Base-by-base conservation (phyloP, 1,284 basidiomycete genomes). In the Austroboletus olivaceoglutinosus region DNA sequence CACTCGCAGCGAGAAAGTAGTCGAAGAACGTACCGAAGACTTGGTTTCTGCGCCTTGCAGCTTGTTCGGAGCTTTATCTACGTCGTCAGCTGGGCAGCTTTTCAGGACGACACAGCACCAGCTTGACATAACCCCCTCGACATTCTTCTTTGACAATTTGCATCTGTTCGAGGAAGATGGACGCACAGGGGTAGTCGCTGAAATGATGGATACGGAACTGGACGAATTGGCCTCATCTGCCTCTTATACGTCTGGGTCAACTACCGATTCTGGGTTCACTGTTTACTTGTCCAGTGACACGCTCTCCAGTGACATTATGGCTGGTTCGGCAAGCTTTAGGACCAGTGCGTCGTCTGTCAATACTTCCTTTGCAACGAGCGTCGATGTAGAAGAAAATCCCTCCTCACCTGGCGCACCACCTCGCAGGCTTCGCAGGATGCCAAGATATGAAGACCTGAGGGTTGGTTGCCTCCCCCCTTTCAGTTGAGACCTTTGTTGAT, bases 281-380 rank as follows among this genome's bases (percentile, higher is more conserved):
- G 18, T 44, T 30, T 62, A 38, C 48, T 48, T 58, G 13, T 58
- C 61, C 29, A 38, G 31, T 9, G 48, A 47, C 34, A 41, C 49
- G 4, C 43, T 47, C 34, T 58, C 46, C 15, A 41, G 44, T 15
- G 15, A 16, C 27, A 30, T 43, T 34, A 41, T 41, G 16, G 15
- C 13, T 11, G 23, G 25, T 41, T 43, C 43, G 13, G 25, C 37
- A 33, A 7, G 5, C 25, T 52, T 48, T 25, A 50, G 41, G n/a
- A 38, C 19, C 13, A 42, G 22, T 23, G 16, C 37, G 15, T 53
- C 44, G 12, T 31, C 31, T 30, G 30, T 23, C 9, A 29, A 48
- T 27, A 56, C 60, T 33, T 63, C 61, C 19, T 45, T 61, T 5
- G 60, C 50, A 30, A 65, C 64, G 18, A 65, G 60, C 22, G 42